Conservation (phyloP, 2,329 filamentous ascomycete genomes). For the Hypoxylon sp. region DNA sequence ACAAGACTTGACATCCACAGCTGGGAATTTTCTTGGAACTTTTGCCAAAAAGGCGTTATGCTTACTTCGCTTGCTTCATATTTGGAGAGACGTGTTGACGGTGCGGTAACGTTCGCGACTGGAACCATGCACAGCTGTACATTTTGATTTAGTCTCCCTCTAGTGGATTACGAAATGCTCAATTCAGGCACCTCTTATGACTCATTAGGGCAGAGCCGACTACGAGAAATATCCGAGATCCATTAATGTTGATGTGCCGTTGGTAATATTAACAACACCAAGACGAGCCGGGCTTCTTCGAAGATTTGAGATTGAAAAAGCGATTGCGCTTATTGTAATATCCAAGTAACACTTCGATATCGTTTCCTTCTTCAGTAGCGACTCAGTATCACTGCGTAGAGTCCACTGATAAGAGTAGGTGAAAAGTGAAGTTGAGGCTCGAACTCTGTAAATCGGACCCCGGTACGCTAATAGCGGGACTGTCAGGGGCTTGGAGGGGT, state of each 20-base stretch:
- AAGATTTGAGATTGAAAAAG: not conserved
- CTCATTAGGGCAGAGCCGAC: too few species aligned
- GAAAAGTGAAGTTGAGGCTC: conserved; percentile 1
- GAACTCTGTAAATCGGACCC: not conserved
- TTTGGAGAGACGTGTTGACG: too few species aligned
- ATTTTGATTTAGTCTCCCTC: too few species aligned
- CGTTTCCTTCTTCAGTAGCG: not conserved
- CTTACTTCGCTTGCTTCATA: too few species aligned
- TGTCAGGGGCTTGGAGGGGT: conserved; percentile 2
- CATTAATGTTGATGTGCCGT: not conserved
- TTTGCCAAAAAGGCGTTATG: too few species aligned
- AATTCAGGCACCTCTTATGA: too few species aligned
- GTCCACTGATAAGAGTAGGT: not conserved
- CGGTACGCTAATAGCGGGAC: not conserved
- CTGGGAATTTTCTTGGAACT: too few species aligned
- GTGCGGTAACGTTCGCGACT: too few species aligned
- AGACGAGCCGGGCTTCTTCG: too few species aligned
- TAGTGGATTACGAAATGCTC: too few species aligned
- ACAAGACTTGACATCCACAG: too few species aligned
- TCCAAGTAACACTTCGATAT: not conserved
- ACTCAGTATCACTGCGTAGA: not conserved
- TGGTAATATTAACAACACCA: not conserved
- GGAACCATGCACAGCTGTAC: too few species aligned
- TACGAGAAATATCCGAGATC: not conserved
- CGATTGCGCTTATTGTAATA: not conserved